Conservation (phyloP, 192 early-diverging fungal genomes). For the Entomortierella chlamydospora region DNA sequence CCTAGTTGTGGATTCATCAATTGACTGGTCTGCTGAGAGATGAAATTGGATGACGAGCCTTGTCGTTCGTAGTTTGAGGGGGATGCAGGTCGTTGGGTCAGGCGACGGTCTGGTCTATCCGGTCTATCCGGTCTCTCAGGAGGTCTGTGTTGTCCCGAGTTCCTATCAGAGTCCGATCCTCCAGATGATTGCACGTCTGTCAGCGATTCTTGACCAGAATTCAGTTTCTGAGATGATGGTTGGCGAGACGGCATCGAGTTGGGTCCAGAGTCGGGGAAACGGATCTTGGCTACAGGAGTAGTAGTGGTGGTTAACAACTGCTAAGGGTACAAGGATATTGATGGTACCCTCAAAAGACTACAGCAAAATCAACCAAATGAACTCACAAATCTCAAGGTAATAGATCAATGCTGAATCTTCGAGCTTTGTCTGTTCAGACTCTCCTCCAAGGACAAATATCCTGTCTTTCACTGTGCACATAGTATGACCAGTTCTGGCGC, state of each 20-base stretch:
- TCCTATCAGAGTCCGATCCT: constrained; percentile 13
- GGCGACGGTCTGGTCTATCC: constrained; percentile 40
- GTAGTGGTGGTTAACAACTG: not conserved
- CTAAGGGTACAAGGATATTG: no score
- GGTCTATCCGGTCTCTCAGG: constrained; percentile 24
- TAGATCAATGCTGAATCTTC: constrained; percentile 52
- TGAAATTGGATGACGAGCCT: constrained; percentile 8
- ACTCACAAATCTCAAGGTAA: constrained; percentile 32
- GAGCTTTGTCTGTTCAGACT: constrained; percentile 55
- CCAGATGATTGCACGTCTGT: constrained; percentile 8
- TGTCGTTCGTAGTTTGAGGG: constrained; percentile 35
- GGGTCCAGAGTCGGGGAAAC: constrained; percentile 26
- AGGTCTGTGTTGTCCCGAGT: not conserved
- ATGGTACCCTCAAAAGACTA: no score
- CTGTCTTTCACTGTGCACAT: constrained; percentile 59
- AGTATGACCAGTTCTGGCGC: constrained; percentile 57
- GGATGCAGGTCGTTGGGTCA: constrained; percentile 35
- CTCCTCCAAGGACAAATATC: constrained; percentile 66
- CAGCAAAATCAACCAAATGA: not conserved
- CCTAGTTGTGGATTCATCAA: constrained; percentile 46
- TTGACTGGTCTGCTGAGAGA: constrained; percentile 46
- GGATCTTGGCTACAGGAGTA: constrained; percentile 30
- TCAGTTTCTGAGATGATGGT: constrained; percentile 16
- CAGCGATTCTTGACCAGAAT: not conserved
- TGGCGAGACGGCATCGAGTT: constrained; percentile 37